phyloP scores from a whole-genome alignment of 2,329 filamentous ascomycete species.

The Colletotrichum tropicicola region DNA sequence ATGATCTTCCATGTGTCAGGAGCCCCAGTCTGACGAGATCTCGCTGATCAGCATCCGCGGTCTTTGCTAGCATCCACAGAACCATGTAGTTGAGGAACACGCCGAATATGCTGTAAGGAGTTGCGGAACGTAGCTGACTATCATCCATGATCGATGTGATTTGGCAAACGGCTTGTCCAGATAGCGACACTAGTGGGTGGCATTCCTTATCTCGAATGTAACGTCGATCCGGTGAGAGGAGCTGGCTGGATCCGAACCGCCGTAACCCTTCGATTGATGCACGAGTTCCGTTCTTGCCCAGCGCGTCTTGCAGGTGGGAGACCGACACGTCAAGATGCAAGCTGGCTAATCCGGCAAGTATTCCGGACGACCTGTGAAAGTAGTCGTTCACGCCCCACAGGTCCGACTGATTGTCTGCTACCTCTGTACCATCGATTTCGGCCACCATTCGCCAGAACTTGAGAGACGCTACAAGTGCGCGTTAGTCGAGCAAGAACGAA shows the following conservation, averaged over 20 bases:
- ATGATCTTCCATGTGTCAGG: too few relatives aligned
- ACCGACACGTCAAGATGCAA: conserved; percentile 1
- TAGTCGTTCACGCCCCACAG: not conserved
- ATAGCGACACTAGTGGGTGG: too few relatives aligned
- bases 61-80: not conserved
- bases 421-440: not conserved
- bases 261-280: not conserved
- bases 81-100: conserved; percentile 6
- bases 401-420: not conserved
- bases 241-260: not conserved
- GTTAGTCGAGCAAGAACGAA: too few relatives aligned
- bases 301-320: conserved; percentile 8
- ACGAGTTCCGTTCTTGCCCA: not conserved
- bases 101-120: conserved; percentile 4
- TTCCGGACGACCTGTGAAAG: not conserved
- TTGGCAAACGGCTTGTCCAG: too few relatives aligned
- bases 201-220: too few relatives aligned
- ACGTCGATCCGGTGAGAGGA: not conserved
- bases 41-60: not conserved
- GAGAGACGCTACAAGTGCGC: too few relatives aligned
- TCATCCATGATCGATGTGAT: not conserved
- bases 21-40: too few relatives aligned
- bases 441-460: not conserved
- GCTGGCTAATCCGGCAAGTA: not conserved
- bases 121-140: not conserved